A percentile compares a stretch with the other conserved stretches of the same genome.
These are phyloP conservation scores for Populus euphratica DNA, from an alignment of 345 rosid species.

Conservation along the genomic window DNA sequence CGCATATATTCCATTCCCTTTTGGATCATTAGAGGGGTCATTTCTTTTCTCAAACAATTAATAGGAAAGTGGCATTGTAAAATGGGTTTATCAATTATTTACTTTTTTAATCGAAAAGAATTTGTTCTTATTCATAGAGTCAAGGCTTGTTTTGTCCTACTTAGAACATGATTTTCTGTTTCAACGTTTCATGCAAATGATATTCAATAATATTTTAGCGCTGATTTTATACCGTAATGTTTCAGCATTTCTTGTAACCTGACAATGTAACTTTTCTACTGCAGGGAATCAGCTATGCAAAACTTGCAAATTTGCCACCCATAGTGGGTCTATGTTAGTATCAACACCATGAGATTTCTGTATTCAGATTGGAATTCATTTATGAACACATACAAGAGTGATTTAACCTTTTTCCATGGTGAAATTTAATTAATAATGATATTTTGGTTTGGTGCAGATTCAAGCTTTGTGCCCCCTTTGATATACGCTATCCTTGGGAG, in stretches of 20 bases:
- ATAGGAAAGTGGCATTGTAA: background rate
- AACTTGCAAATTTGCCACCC: conserved; percentile 95
- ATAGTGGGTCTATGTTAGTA: conserved; percentile 87
- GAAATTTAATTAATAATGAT: background rate
- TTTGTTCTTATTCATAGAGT: background rate
- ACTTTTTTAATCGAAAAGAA: background rate
- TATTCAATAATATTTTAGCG: background rate
- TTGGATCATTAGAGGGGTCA: conserved; percentile 21
- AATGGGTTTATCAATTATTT: conserved; percentile 3
- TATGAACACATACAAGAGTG: background rate
- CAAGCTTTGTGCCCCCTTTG: conserved; percentile 97
- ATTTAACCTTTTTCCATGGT: background rate
- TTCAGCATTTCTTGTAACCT: background rate
- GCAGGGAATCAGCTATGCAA: conserved; percentile 99
- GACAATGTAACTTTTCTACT: conserved; percentile 17
- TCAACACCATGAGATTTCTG: background rate
- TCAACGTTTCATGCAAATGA: background rate
- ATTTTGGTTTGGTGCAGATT: conserved; percentile 52
- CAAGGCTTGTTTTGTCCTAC: background rate
- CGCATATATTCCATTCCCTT: conserved; percentile 20
- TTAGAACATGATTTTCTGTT: conserved; percentile 16
- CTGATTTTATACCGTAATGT: background rate
- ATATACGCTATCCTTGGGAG: conserved; percentile 86
- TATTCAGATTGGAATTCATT: background rate
- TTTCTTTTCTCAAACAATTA: conserved; percentile 1